Base-by-base conservation (phyloP, 2,329 filamentous ascomycete species). In the Tolypocladium paradoxum region DNA sequence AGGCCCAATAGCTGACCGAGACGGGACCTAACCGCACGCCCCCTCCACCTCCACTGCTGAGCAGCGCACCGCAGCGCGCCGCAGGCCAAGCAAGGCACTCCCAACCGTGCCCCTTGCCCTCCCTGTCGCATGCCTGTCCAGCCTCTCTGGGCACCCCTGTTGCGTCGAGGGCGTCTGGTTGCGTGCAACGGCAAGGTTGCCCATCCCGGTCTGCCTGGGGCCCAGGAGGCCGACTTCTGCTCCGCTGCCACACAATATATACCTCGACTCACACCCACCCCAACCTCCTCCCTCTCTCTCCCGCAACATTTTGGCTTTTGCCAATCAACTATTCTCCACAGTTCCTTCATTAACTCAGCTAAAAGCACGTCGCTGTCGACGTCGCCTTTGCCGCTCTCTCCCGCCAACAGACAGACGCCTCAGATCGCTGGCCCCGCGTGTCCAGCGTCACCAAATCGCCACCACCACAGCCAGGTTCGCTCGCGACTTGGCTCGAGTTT, bases 291-390 rank as follows among this genome's bases (percentile, higher is more conserved):
- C 53, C 55, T 57, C 56, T 58, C 62, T 62, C 60, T 53, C 57
- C 61, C 60, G 53, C 62, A 63, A 58, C 60, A 63, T 62, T 64
- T 70, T 70, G 68, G 68, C 69, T 58, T 56, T 58, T 68, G 69
- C 69, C 69, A 71, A 70, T 64, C 59, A 68, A 56, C 53, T 51
- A 59, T n/a, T 55, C 52, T 54, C 46, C 49, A 51, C 29, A 46
- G 45, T 31, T 31, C 55, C 48, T 48, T 54, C 52, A 58, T 51
- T 53, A 56, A 49, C 46, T 27, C 49, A 54, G 52, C 54, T 50
- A 51, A 52, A 56, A 58, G 58, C 59, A 62, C 62, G 55, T 62
- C 59, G 55, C 51, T 56, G 58, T 52, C 60, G 63, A 64, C 63
- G 61, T 60, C 62, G 61, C 61, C 47, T 35, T 52, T 18, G 34